Base-by-base conservation (phyloP, 768 basidiomycete genomes). In the Cytidiella melzeri region DNA sequence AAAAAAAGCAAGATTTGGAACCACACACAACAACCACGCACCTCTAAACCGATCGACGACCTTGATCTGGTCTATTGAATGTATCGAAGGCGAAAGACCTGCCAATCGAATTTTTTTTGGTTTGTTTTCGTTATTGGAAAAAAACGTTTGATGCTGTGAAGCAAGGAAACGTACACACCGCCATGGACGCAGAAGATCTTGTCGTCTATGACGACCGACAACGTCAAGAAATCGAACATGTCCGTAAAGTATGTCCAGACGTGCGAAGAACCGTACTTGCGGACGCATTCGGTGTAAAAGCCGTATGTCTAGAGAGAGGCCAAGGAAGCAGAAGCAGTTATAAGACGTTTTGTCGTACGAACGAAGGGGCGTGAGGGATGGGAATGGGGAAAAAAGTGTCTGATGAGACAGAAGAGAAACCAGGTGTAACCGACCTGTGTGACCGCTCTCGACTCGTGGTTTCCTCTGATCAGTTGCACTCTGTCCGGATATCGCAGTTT, bases 231-330 rank as follows among this genome's bases (percentile, higher is more conserved):
- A 73, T 99, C 96, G 68, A 99, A 99, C 95, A 99, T 96, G 70
- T 99, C 96, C 52, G 96, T 99, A 62, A 99, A 98, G 68, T 98
- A 97, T 23, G 92, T 93, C 96, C 96, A 99, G 27, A 97, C 95
- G 59, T 88, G 86, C 26, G 93, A 84, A 2, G 90, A 86, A 47
- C 93, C 94, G 60, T 99, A 99, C 70, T 99, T 99, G 37, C 94
- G 80, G 19, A 95, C 84, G 62, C 96, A 98, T 75, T 99, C 96
- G 30, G 92, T 89, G 69, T 99, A 99, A 73, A 99, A 99, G 11
- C 96, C 96, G 62, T 98, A 99, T 20, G 92, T 94, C 94, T 98
- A 64, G 48, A 40, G 27, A 25, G 53, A n/a, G n/a, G n/a, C n/a
- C n/a, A n/a, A n/a, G n/a, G n/a, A n/a, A n/a, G n/a, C n/a, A n/a